phyloP scores from a whole-genome alignment of 2,329 filamentous ascomycete species.

The Alternaria arborescens region DNA sequence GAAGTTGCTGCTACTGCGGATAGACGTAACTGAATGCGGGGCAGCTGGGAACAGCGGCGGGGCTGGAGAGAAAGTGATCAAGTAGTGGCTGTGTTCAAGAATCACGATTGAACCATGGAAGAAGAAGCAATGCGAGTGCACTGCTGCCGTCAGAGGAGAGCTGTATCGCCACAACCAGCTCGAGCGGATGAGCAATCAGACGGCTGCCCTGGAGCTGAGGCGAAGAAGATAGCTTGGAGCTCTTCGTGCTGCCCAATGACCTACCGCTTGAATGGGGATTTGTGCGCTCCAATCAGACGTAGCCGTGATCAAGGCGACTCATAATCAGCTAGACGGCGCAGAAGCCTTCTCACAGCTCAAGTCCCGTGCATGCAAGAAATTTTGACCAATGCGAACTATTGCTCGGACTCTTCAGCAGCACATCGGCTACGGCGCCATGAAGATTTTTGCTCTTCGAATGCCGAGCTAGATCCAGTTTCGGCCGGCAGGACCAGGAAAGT shows the following conservation, averaged over 20 bases:
- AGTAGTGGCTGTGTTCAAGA: conserved; percentile 11
- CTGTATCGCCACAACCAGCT: conserved; percentile 21
- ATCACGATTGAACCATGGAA: conserved; percentile 9
- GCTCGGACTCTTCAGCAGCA: conserved; percentile 9
- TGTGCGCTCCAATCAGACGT: conserved; percentile 21
- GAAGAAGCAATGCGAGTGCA: conserved; percentile 5
- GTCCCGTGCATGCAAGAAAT: conserved; percentile 15
- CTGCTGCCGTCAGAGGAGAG: conserved; percentile 9
- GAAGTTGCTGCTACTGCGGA: conserved; percentile 19
- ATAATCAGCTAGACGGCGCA: conserved; percentile 17
- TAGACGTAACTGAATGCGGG: conserved; percentile 20
- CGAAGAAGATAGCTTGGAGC: conserved; percentile 18
- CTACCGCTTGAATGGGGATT: conserved; percentile 11
- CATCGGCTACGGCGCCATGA: conserved; percentile 16
- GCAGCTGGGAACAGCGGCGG: conserved; percentile 18
- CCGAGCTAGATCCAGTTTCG: conserved; percentile 16
- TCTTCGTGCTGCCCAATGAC: conserved; percentile 23
- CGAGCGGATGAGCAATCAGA: conserved; percentile 18
- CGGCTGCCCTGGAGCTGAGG: conserved; percentile 16
- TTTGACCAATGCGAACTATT: conserved; percentile 12
- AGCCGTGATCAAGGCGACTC: conserved; percentile 11
- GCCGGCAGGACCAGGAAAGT: conserved; percentile 10
- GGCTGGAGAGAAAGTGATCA: conserved; percentile 12
- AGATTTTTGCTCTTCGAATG: conserved; percentile 16
- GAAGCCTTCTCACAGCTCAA: conserved; percentile 12